Conservation (phyloP, 78 protist species). For the Anaeramoeba flamelloides region DNA sequence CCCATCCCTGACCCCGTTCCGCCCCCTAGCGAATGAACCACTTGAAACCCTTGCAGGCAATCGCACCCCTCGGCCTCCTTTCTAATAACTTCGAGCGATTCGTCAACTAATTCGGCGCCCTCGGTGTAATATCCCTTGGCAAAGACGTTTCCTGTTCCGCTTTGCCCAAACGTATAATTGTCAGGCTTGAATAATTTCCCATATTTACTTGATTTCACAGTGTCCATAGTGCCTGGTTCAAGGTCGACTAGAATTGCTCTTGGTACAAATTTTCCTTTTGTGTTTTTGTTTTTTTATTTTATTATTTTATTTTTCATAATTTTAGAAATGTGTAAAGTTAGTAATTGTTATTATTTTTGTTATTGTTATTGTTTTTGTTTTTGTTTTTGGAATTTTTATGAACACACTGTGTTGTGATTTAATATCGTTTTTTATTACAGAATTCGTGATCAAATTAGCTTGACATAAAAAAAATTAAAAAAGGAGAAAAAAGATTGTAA, state of each 20-base stretch:
- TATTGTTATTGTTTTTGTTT: no score
- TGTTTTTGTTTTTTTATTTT: constrained; percentile 89
- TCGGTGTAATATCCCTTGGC: constrained; percentile 96
- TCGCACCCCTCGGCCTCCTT: constrained; percentile 90
- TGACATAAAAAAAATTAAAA: no score
- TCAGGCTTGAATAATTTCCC: constrained; percentile 74
- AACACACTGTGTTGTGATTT: no score
- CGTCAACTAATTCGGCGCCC: constrained; percentile 81
- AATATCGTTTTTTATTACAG: no score
- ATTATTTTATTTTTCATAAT: no score
- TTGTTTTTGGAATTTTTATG: no score
- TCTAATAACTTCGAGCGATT: constrained; percentile 84
- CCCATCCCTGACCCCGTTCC: constrained; percentile 98
- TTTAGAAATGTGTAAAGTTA: no score
- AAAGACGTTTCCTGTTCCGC: constrained; percentile 87
- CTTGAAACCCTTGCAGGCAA: constrained; percentile 96
- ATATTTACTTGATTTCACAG: constrained; percentile 73
- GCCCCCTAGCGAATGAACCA: constrained; percentile 96
- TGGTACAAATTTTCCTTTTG: constrained; percentile 82
- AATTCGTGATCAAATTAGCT: no score
- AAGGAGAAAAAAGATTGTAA: no score
- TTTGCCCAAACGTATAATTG: constrained; percentile 75
- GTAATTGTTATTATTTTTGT: no score
- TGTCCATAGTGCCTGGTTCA: constrained; percentile 93
- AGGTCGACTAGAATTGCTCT: constrained; percentile 92